These are phyloP conservation scores for Fusarium burgessii DNA, from an alignment of 2,329 filamentous ascomycete species.

Conservation along the genomic window DNA sequence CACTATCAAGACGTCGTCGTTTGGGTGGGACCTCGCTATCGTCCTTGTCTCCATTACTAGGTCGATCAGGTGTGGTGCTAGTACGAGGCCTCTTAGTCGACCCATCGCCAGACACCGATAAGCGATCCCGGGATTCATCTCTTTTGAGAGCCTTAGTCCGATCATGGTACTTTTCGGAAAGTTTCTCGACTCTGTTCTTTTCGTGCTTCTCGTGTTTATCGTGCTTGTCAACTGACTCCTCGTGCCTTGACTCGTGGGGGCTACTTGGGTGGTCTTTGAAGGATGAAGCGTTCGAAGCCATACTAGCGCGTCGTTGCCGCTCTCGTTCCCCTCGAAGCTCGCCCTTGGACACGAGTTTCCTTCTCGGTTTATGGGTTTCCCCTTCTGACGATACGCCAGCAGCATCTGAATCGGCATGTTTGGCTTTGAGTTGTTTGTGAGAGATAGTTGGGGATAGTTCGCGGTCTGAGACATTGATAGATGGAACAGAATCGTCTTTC, in stretches of 20 bases:
- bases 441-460: slow-evolving; percentile 63
- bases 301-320: slow-evolving; percentile 68
- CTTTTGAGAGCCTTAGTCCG: slow-evolving; percentile 71
- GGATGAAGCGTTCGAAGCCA: slow-evolving; percentile 67
- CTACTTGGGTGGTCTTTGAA: slow-evolving; percentile 64
- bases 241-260: slow-evolving; percentile 61
- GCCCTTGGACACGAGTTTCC: slow-evolving; percentile 73
- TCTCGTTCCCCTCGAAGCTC: slow-evolving; percentile 71
- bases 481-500: slow-evolving; percentile 65
- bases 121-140: slow-evolving; percentile 69
- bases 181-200: slow-evolving; percentile 55
- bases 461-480: slow-evolving; percentile 63
- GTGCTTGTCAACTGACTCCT: slow-evolving; percentile 63
- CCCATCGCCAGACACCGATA: slow-evolving; percentile 63
- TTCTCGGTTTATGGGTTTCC: slow-evolving; percentile 68
- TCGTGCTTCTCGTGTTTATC: slow-evolving; percentile 49
- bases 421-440: slow-evolving; percentile 63
- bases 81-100: slow-evolving; percentile 69
- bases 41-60: slow-evolving; percentile 66
- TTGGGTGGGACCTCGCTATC: slow-evolving; percentile 65
- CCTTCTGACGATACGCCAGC: slow-evolving; percentile 67
- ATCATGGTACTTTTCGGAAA: slow-evolving; percentile 68
- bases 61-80: slow-evolving; percentile 68
- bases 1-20: slow-evolving; percentile 67
- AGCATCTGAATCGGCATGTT: slow-evolving; percentile 66